phyloP scores from a whole-genome alignment of 768 basidiomycete genomes.

The Tricholoma sp. region DNA sequence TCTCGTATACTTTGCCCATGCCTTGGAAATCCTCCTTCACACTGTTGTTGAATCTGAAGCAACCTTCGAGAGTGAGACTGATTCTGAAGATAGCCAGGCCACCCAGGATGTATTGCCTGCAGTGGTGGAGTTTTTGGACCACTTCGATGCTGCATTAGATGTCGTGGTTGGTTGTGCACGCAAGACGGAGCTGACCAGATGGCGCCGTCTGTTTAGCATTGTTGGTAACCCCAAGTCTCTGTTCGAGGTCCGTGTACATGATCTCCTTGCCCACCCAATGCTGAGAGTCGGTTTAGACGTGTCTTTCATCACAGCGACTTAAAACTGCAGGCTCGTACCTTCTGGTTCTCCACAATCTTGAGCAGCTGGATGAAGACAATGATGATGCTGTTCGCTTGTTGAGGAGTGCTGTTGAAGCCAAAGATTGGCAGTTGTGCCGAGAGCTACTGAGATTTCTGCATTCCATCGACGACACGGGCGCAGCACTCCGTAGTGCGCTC shows the following conservation, averaged over 20 bases:
- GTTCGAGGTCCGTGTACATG: conserved; percentile 64
- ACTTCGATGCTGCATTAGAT: conserved; percentile 87
- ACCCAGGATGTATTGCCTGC: conserved; percentile 47
- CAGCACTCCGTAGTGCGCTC: conserved; percentile 59
- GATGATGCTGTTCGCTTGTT: conserved; percentile 80
- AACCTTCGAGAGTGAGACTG: conserved; percentile 26
- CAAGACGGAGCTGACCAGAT: conserved; percentile 91
- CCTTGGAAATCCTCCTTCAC: conserved; percentile 91
- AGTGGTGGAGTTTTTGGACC: conserved; percentile 87
- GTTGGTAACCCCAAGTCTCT: conserved; percentile 88
- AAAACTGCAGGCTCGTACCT: conserved; percentile 92
- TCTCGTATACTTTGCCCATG: conserved; percentile 90
- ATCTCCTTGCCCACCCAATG: background rate
- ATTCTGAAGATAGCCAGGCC: conserved; percentile 22
- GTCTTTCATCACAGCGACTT: conserved; percentile 64
- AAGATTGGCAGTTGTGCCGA: conserved; percentile 88
- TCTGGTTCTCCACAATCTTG: conserved; percentile 88
- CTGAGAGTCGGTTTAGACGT: conserved; percentile 44
- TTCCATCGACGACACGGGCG: conserved; percentile 85
- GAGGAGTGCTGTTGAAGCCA: conserved; percentile 63
- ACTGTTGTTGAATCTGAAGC: conserved; percentile 87
- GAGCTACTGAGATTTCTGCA: conserved; percentile 90
- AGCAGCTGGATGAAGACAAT: conserved; percentile 77
- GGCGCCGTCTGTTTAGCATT: conserved; percentile 82
- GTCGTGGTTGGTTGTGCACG: conserved; percentile 95